Percentiles rank a stretch among this genome's conserved stretches.
Evolutionary conservation across 179 eudicot genomes (phyloP).

Genomic region (Monotropa hypopitys): DNA sequence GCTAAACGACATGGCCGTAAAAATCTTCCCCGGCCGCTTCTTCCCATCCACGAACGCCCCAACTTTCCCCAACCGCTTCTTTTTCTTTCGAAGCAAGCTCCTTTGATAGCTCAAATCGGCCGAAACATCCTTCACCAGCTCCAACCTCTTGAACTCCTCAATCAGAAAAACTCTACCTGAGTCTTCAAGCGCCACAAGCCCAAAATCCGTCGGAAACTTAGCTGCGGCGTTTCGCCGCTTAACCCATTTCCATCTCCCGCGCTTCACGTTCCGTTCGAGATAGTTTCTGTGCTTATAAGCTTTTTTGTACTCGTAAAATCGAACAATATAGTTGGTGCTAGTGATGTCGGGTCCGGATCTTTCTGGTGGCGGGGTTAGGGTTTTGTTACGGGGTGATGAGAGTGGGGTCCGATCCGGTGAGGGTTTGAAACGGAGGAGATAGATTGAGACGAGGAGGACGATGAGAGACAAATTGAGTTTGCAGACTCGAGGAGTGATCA

Average conservation of each 20-base stretch:
- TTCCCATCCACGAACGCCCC: slow-evolving; percentile 50
- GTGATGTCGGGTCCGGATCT: neutral
- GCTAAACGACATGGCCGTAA: slow-evolving; percentile 74
- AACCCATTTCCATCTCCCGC: slow-evolving; percentile 48
- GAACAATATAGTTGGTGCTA: slow-evolving; percentile 34
- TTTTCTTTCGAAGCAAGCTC: slow-evolving; percentile 33
- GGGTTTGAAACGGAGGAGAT: slow-evolving; percentile 12
- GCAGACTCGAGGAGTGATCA: neutral
- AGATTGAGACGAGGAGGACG: slow-evolving; percentile 10
- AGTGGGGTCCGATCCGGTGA: neutral
- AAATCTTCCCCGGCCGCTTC: slow-evolving; percentile 87
- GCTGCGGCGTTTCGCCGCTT: slow-evolving; percentile 44
- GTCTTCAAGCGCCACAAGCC: slow-evolving; percentile 31
- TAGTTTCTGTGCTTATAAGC: slow-evolving; percentile 29
- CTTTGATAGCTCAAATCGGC: slow-evolving; percentile 58
- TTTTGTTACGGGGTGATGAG: neutral
- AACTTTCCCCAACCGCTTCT: slow-evolving; percentile 9
- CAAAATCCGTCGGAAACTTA: slow-evolving; percentile 54
- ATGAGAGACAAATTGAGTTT: slow-evolving; percentile 2
- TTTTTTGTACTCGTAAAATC: slow-evolving; percentile 34
- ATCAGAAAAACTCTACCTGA: slow-evolving; percentile 21
- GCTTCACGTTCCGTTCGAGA: slow-evolving; percentile 21
- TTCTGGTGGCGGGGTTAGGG: slow-evolving; percentile 5
- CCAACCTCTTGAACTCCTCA: slow-evolving; percentile 44
- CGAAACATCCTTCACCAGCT: slow-evolving; percentile 64